Evolutionary conservation across 2,329 filamentous ascomycete species (phyloP).

Genomic region (Claviceps africana): DNA sequence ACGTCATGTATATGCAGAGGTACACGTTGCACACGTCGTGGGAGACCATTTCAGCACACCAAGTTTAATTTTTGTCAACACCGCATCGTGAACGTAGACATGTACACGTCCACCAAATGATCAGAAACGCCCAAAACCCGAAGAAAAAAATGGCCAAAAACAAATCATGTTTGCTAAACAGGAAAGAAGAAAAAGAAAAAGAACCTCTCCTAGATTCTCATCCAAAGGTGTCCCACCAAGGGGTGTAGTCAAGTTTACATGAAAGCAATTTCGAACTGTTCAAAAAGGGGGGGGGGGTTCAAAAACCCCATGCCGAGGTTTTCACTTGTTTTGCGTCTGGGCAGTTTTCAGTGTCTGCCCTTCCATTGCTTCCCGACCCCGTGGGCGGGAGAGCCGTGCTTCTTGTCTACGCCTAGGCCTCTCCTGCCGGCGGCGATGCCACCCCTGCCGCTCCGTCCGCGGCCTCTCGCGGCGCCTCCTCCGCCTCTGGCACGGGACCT

Average conservation of each 20-base stretch:
- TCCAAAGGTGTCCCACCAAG: no score
- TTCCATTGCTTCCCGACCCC: conserved; percentile 28
- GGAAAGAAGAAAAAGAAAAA: not conserved
- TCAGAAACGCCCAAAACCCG: not conserved
- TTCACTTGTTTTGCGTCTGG: no score
- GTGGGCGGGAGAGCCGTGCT: conserved; percentile 23
- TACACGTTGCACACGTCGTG: no score
- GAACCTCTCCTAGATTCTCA: no score
- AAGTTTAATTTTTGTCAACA: not conserved
- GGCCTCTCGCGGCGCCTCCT: conserved; percentile 13
- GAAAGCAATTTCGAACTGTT: no score
- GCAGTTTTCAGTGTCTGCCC: conserved; percentile 8
- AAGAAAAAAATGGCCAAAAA: not conserved
- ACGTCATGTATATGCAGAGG: no score
- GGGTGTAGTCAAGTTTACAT: no score
- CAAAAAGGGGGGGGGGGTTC: no score
- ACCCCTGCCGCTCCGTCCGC: conserved; percentile 30
- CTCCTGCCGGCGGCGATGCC: conserved; percentile 31
- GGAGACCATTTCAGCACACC: not conserved
- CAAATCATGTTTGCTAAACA: not conserved
- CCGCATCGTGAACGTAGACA: not conserved
- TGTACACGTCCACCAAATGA: not conserved
- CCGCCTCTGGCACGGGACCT: conserved; percentile 17
- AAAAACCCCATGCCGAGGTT: no score
- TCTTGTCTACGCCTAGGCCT: conserved; percentile 37